phyloP scores from a whole-genome alignment of 352 stramenopile species.

The Blastocystis sp. region DNA sequence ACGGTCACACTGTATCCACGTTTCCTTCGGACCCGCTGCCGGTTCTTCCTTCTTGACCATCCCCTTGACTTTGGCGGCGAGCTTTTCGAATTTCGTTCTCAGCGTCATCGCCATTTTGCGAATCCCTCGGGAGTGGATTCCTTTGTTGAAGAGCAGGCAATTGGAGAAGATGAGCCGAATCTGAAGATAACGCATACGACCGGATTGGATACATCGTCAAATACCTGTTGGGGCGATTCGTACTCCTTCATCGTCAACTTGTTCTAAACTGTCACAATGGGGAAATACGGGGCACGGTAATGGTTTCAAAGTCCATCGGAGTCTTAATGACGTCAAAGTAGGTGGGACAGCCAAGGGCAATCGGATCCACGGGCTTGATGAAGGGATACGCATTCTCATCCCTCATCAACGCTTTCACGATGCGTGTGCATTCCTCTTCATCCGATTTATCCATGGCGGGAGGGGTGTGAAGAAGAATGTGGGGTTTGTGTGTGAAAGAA shows the following conservation, averaged over 20 bases:
- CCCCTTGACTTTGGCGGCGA: not conserved
- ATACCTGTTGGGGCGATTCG: not conserved
- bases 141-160: constrained; percentile 72
- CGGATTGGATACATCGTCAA: constrained; percentile 17
- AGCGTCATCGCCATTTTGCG: constrained; percentile 54
- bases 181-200: not conserved
- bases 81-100: constrained; percentile 11
- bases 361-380: constrained; percentile 82
- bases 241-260: constrained; percentile 28
- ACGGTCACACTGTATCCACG: constrained; percentile 62
- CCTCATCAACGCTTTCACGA: constrained; percentile 33
- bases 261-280: not conserved
- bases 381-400: constrained; percentile 76
- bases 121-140: constrained; percentile 1
- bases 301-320: constrained; percentile 73
- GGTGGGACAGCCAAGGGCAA: constrained; percentile 83
- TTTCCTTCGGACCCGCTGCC: not conserved
- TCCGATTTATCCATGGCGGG: not conserved
- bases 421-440: not conserved
- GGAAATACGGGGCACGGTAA: not conserved
- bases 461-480: no score
- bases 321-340: constrained; percentile 84
- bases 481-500: no score
- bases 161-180: constrained; percentile 66
- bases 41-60: not conserved